phyloP scores from a whole-genome alignment of 352 stramenopile species.

The Saprolegnia parasitica region DNA sequence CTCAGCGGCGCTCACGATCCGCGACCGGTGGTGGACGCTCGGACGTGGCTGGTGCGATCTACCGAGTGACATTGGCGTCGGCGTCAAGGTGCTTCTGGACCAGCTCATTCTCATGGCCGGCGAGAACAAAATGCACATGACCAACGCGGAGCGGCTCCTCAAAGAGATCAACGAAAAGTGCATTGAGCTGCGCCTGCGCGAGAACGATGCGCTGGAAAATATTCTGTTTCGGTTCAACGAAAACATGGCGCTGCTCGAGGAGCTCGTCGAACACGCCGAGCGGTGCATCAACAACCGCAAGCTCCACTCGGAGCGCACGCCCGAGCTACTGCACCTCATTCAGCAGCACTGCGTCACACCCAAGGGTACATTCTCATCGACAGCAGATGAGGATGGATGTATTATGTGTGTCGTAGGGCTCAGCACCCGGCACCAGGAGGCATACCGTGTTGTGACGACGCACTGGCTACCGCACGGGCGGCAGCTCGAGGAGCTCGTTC shows the following conservation, averaged over 20 bases:
- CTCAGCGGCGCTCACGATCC: slow-evolving; percentile 51
- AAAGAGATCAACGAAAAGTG: slow-evolving; percentile 63
- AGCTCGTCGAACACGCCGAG: slow-evolving; percentile 49
- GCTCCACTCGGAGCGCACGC: slow-evolving; percentile 61
- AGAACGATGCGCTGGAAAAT: slow-evolving; percentile 39
- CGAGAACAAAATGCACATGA: slow-evolving; percentile 77
- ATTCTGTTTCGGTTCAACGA: slow-evolving; percentile 41
- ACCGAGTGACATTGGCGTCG: slow-evolving; percentile 42
- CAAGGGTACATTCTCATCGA: slow-evolving; percentile 24
- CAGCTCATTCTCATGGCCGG: slow-evolving; percentile 52
- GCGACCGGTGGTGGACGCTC: slow-evolving; percentile 59
- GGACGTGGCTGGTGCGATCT: slow-evolving; percentile 61
- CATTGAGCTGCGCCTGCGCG: slow-evolving; percentile 41
- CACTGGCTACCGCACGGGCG: slow-evolving; percentile 52
- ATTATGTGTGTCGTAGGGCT: slow-evolving; percentile 32
- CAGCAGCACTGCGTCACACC: slow-evolving; percentile 62
- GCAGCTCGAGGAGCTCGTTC: slow-evolving; percentile 53
- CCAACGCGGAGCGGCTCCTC: slow-evolving; percentile 52
- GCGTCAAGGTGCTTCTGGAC: slow-evolving; percentile 55
- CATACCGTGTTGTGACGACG: slow-evolving; percentile 60
- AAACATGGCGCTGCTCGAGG: slow-evolving; percentile 47
- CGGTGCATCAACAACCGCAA: slow-evolving; percentile 71
- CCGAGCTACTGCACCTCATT: slow-evolving; percentile 52
- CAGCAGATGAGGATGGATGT: too few species aligned
- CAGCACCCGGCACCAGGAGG: slow-evolving; percentile 41